phyloP scores from a whole-genome alignment of 108 stramenopile genomes.

The Mediolabrus comicus region DNA sequence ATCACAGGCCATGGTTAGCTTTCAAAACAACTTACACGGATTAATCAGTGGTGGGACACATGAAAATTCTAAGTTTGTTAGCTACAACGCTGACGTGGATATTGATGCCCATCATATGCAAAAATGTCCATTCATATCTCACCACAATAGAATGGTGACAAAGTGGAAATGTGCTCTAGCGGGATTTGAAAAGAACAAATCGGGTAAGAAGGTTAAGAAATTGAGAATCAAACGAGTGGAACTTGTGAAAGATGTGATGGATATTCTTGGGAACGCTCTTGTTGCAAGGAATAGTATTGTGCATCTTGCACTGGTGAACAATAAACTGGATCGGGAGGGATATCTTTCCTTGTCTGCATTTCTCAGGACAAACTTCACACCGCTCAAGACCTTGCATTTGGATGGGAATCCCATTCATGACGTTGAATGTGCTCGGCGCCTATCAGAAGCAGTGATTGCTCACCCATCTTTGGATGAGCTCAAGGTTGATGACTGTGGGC shows the following conservation, averaged over 20 bases:
- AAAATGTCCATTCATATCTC: no score
- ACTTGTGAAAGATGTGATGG: not conserved
- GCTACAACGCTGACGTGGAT: not conserved
- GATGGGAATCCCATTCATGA: not conserved
- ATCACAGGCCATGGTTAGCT: not conserved
- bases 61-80: not conserved
- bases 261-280: not conserved
- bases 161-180: not conserved
- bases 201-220: not conserved
- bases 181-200: not conserved
- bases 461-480: not conserved
- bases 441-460: not conserved
- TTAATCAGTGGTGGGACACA: not conserved
- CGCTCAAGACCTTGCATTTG: not conserved
- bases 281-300: not conserved
- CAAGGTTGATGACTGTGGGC: not conserved
- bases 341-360: not conserved
- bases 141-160: not conserved
- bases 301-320: not conserved
- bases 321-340: not conserved
- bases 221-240: not conserved
- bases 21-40: not conserved
- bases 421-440: not conserved
- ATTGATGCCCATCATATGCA: not conserved
- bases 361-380: not conserved